Percentiles rank a stretch among this genome's conserved stretches.
phyloP scores from a whole-genome alignment of 768 basidiomycete species.

The Collybia nuda region DNA sequence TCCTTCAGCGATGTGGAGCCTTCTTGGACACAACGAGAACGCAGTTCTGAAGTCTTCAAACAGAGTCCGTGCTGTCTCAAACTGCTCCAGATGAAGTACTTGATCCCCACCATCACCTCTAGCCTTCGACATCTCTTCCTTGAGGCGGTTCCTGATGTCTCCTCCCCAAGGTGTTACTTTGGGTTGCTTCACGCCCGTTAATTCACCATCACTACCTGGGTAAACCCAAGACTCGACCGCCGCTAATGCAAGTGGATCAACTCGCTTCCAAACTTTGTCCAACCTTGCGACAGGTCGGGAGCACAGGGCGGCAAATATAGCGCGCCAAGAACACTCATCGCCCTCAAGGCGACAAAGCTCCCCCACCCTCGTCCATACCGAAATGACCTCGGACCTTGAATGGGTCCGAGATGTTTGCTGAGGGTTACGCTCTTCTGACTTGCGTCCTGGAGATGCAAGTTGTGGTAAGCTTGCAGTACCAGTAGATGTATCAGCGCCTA shows the following conservation, averaged over 20 bases:
- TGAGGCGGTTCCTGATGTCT: slow-evolving; percentile 45
- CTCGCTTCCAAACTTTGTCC: slow-evolving; percentile 79
- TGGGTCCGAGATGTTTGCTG: slow-evolving; percentile 57
- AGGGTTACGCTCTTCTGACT: slow-evolving; percentile 27
- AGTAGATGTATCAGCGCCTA: slow-evolving; percentile 55
- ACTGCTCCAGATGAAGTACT: slow-evolving; percentile 37
- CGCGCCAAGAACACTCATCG: slow-evolving; percentile 80
- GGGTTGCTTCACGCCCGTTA: slow-evolving; percentile 38
- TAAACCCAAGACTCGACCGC: slow-evolving; percentile 71
- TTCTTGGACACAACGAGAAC: slow-evolving; percentile 53
- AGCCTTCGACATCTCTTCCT: slow-evolving; percentile 46
- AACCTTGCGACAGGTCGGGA: slow-evolving; percentile 73
- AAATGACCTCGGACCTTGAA: slow-evolving; percentile 70
- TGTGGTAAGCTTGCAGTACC: slow-evolving; percentile 16
- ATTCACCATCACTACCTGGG: slow-evolving; percentile 30
- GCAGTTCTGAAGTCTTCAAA: slow-evolving; percentile 53
- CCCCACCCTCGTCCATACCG: slow-evolving; percentile 70
- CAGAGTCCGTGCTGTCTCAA: slow-evolving; percentile 39
- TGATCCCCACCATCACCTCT: slow-evolving; percentile 42
- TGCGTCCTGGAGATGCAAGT: slow-evolving; percentile 22
- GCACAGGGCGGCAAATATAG: slow-evolving; percentile 69
- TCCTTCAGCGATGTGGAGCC: slow-evolving; percentile 28
- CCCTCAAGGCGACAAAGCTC: slow-evolving; percentile 72
- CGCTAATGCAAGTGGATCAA: slow-evolving; percentile 55
- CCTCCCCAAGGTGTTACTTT: slow-evolving; percentile 71